Evolutionary conservation across 78 protist genomes (phyloP).

Genomic region (Mastigamoeba balamuthi): DNA sequence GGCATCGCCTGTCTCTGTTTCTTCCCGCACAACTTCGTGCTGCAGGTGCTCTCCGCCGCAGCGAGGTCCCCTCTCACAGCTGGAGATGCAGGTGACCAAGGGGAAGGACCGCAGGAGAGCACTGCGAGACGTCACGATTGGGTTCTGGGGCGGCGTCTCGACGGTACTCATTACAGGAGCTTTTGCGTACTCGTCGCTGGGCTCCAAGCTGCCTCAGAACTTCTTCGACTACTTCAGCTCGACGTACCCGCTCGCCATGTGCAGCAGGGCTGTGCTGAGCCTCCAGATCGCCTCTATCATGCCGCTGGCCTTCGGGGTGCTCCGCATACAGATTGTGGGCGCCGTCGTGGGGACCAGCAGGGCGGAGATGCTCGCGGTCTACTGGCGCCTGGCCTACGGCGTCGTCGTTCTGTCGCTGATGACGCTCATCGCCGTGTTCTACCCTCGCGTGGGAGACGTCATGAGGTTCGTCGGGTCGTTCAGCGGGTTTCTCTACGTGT

Average conservation of each 20-base stretch:
- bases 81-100: too few relatives aligned
- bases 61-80: too few relatives aligned
- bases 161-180: not conserved
- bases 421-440: not conserved
- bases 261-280: not conserved
- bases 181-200: not conserved
- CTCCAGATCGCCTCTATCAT: not conserved
- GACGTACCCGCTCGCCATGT: not conserved
- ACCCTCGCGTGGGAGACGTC: not conserved
- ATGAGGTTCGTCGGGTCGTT: not conserved
- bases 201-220: not conserved
- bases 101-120: too few relatives aligned
- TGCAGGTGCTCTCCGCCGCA: not conserved
- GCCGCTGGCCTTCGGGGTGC: too few relatives aligned
- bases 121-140: not conserved
- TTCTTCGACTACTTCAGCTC: not conserved
- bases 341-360: not conserved
- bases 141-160: not conserved
- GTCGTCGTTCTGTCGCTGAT: not conserved
- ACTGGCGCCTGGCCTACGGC: not conserved
- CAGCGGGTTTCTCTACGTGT: not conserved
- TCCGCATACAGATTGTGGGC: not conserved
- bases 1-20: not conserved
- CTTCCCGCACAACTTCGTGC: conserved; percentile 7
- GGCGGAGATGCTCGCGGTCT: not conserved